These are phyloP conservation scores for Globisporangium camurandrum DNA, from an alignment of 352 stramenopile genomes.

Conservation along the genomic window DNA sequence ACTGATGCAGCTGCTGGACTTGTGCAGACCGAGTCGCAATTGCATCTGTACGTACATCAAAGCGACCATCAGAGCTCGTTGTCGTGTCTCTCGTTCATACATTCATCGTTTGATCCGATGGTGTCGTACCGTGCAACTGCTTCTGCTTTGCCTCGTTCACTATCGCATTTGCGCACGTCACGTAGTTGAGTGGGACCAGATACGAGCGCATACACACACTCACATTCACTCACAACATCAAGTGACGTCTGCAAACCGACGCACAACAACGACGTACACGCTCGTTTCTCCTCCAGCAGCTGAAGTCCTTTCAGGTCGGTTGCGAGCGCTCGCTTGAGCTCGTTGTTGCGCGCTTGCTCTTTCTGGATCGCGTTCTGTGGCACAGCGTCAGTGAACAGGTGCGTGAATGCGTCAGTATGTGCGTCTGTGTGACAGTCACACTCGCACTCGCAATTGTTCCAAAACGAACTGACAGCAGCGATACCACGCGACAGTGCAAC, in stretches of 20 bases:
- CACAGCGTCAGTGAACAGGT: not conserved
- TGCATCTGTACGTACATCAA: conserved; percentile 21
- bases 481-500: too few species aligned
- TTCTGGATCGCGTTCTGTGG: conserved; percentile 29
- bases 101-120: too few species aligned
- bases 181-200: too few species aligned
- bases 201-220: too few species aligned
- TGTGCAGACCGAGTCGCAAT: conserved; percentile 25
- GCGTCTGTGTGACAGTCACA: not conserved
- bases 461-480: not conserved
- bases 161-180: conserved; percentile 9
- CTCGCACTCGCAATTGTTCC: not conserved
- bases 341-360: conserved; percentile 33
- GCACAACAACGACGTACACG: conserved; percentile 15
- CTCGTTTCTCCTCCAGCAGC: conserved; percentile 34
- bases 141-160: conserved; percentile 35
- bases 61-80: too few species aligned
- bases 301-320: conserved; percentile 24
- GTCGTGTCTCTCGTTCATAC: not conserved
- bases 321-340: conserved; percentile 19
- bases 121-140: conserved; percentile 23
- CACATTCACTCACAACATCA: too few species aligned
- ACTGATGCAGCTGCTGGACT: conserved; percentile 18
- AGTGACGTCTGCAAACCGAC: too few species aligned
- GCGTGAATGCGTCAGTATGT: not conserved